Evolutionary conservation across 2,329 filamentous ascomycete genomes (phyloP).

Genomic region (Lasiodiplodia sp.): DNA sequence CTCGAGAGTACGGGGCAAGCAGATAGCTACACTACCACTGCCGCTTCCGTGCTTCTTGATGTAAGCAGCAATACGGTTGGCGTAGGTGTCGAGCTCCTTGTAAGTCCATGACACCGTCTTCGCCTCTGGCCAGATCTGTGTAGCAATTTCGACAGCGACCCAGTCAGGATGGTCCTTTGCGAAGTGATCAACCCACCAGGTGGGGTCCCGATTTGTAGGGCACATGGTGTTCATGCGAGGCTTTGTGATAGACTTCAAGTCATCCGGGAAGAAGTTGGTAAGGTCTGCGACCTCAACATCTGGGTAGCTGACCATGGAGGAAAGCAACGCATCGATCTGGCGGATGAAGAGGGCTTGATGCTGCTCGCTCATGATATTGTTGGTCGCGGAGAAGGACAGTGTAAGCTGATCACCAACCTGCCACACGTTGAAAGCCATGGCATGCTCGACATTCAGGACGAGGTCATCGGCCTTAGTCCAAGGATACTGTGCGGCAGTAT

Average conservation of each 20-base stretch:
- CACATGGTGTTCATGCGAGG: constrained; percentile 63
- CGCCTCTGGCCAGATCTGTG: constrained; percentile 49
- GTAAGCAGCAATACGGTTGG: constrained; percentile 38
- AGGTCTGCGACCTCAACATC: constrained; percentile 38
- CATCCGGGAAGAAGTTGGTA: constrained; percentile 35
- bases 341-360: constrained; percentile 41
- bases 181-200: constrained; percentile 75
- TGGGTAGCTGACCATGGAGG: constrained; percentile 38
- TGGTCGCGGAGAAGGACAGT: constrained; percentile 39
- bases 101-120: constrained; percentile 60
- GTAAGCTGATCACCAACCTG: constrained; percentile 33
- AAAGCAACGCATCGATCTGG: constrained; percentile 43
- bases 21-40: constrained; percentile 68
- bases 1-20: constrained; percentile 79
- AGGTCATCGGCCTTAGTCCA: constrained; percentile 43
- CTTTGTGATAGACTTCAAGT: constrained; percentile 68
- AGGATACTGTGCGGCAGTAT: constrained; percentile 27
- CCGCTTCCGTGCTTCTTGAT: constrained; percentile 52
- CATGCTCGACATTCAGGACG: constrained; percentile 51
- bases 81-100: constrained; percentile 21
- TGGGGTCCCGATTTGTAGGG: constrained; percentile 66
- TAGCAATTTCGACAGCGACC: constrained; percentile 72
- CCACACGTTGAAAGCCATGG: constrained; percentile 51
- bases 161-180: constrained; percentile 63
- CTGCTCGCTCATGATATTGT: constrained; percentile 37